Evolutionary conservation across 2,329 filamentous ascomycete genomes (phyloP).

Genomic region (Colletotrichum sp.): DNA sequence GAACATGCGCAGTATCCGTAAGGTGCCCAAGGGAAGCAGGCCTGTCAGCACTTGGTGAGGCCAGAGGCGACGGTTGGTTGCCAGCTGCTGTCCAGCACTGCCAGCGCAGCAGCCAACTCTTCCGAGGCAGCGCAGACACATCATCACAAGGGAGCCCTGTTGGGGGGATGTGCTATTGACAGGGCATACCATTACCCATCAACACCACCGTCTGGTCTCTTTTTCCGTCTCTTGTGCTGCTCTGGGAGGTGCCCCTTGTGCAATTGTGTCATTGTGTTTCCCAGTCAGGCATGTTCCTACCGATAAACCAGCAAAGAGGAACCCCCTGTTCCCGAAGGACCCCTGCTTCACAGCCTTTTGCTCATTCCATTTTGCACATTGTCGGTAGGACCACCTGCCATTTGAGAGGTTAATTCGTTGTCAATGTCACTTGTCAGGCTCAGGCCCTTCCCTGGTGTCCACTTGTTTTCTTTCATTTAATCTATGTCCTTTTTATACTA

Average conservation of each 20-base stretch:
- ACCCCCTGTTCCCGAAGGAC: background rate
- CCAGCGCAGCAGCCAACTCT: slow-evolving; percentile 1
- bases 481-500: background rate
- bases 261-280: slow-evolving; percentile 1
- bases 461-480: background rate
- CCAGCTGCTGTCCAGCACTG: background rate
- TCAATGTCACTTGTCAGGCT: background rate
- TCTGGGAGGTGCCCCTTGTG: background rate
- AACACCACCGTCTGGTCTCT: background rate
- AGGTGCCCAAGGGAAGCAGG: background rate
- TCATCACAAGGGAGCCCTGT: background rate
- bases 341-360: background rate
- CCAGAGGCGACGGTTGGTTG: background rate
- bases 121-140: background rate
- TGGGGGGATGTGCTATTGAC: background rate
- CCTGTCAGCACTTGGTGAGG: background rate
- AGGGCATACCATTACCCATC: background rate
- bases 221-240: background rate
- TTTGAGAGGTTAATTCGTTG: background rate
- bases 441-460: background rate
- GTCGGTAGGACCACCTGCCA: background rate
- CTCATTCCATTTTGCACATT: background rate
- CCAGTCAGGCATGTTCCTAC: background rate
- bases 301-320: background rate
- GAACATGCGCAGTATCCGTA: background rate